Evolutionary conservation across 2,329 filamentous ascomycete genomes (phyloP).

Genomic region (Ustulina deusta): DNA sequence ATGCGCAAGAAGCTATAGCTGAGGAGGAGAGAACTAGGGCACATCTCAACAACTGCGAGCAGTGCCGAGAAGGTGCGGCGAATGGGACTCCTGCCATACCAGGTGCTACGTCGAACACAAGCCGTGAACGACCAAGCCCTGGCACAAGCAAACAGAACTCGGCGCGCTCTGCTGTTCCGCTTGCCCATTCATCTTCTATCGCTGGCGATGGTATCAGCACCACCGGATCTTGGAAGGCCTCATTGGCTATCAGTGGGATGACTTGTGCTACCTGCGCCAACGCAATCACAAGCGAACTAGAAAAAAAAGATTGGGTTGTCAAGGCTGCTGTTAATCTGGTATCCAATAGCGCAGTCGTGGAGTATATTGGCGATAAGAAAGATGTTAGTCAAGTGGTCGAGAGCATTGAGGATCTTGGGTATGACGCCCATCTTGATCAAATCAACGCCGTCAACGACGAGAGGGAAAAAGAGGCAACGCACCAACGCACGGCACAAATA

Average conservation of each 20-base stretch:
- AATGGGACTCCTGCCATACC: conserved; percentile 12
- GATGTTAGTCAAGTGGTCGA: conserved; percentile 64
- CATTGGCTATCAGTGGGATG: conserved; percentile 75
- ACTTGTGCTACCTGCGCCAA: conserved; percentile 77
- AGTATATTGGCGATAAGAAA: conserved; percentile 60
- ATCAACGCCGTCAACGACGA: conserved; percentile 54
- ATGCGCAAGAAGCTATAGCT: conserved; percentile 32
- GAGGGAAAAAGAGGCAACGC: conserved; percentile 41
- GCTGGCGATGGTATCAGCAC: conserved; percentile 25
- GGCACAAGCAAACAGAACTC: conserved; percentile 57
- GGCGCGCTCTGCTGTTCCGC: conserved; percentile 54
- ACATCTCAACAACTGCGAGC: conserved; percentile 59
- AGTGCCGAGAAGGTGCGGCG: conserved; percentile 52
- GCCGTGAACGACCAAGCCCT: conserved; percentile 17
- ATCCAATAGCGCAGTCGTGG: conserved; percentile 73
- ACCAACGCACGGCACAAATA: conserved; percentile 71
- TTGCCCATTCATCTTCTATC: conserved; percentile 33
- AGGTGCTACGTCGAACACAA: conserved; percentile 27
- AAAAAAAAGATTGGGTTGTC: conserved; percentile 68
- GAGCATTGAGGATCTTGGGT: conserved; percentile 72
- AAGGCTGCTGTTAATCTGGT: conserved; percentile 73
- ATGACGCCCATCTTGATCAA: conserved; percentile 70
- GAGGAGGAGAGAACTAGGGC: conserved; percentile 46
- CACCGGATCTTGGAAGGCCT: conserved; percentile 48
- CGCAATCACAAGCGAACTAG: conserved; percentile 69